A percentile compares a stretch with the other conserved stretches of the same genome.
phyloP scores from a whole-genome alignment of 805 yeast species.

The Starmerella kuoi region DNA sequence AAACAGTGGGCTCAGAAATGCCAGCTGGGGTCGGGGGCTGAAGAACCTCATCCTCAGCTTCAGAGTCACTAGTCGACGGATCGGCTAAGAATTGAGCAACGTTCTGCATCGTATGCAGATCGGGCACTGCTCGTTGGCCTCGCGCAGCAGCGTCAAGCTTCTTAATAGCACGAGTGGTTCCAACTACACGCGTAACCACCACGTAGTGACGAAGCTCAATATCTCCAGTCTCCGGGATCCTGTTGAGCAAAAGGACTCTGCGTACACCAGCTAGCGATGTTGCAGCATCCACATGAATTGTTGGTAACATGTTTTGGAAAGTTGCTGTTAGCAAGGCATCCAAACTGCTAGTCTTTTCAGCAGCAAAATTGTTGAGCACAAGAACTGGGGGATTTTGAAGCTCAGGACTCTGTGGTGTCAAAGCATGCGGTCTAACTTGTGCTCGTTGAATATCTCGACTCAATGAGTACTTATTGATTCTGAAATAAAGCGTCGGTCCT shows the following conservation, averaged over 20 bases:
- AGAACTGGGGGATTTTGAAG: constrained; percentile 66
- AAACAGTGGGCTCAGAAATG: constrained; percentile 14
- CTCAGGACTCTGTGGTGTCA: constrained; percentile 40
- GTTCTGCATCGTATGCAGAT: constrained; percentile 53
- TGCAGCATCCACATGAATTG: constrained; percentile 65
- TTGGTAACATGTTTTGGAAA: constrained; percentile 92
- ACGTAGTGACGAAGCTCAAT: constrained; percentile 84
- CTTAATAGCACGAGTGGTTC: constrained; percentile 56
- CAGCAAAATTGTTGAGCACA: constrained; percentile 79
- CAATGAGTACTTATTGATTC: constrained; percentile 62
- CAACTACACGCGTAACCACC: constrained; percentile 70
- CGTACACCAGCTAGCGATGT: constrained; percentile 64
- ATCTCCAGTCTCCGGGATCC: constrained; percentile 53
- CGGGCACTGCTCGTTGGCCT: constrained; percentile 55
- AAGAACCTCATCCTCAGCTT: constrained; percentile 80
- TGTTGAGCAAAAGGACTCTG: constrained; percentile 74
- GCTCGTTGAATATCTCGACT: constrained; percentile 64
- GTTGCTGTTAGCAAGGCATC: constrained; percentile 78
- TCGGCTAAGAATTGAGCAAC: constrained; percentile 75
- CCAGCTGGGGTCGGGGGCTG: constrained; percentile 37
- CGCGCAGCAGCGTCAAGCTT: constrained; percentile 54
- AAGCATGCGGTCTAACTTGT: constrained; percentile 66
- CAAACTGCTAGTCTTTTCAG: constrained; percentile 50
- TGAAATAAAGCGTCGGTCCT: constrained; percentile 87
- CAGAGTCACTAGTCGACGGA: constrained; percentile 80